Evolutionary conservation across 1,284 basidiomycete genomes (phyloP), one percentile per base, ranked within the genome.

Genomic region (Ustilago esculenta): DNA sequence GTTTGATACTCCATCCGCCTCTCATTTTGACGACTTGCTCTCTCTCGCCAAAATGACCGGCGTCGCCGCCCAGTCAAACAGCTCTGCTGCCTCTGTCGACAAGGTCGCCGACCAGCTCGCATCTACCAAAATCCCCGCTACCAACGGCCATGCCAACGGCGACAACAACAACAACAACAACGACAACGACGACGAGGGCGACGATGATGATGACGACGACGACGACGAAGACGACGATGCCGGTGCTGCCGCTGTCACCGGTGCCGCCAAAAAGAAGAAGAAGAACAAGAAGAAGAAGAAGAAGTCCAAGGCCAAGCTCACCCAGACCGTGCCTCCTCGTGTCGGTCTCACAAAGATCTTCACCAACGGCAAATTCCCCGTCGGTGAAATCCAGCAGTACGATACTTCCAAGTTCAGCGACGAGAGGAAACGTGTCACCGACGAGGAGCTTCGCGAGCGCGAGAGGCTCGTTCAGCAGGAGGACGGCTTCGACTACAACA

Each of bases 361-460:
- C 85, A 87, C 90, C 18, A 88, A 87, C 78, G 92, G 92, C 30
- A 84, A 88, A 42, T 98, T 89, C 84, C 94, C 95, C 8, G 90
- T 91, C 75, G 95, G 94, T 46, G 91, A 98, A 85, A 87, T 92
- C 57, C 90, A 94, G 73, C 88, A 90, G 57, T 99, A 98, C 85
- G 90, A 80, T 54, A 67, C 69, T 20, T 61, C 64, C 64, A 79
- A 78, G 51, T 80, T 76, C 37, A 60, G 89, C 82, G 87, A 94
- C 29, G 54, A 70, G 51, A 57, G 88, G 30, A 94, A 89, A 84
- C 89, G 95, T 33, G 90, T 88, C 18, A 93, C 94, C 1, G 93
- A 90, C 1, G 93, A 92, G 73, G 96, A 99, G 84, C 91, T 89
- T 80, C 88, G 90, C 37, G 89, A 94, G 77, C 84, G 88, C 37